Evolutionary conservation across 345 rosid genomes (phyloP), one percentile per base, ranked within the genome.

Genomic region (Kandelia obovata): DNA sequence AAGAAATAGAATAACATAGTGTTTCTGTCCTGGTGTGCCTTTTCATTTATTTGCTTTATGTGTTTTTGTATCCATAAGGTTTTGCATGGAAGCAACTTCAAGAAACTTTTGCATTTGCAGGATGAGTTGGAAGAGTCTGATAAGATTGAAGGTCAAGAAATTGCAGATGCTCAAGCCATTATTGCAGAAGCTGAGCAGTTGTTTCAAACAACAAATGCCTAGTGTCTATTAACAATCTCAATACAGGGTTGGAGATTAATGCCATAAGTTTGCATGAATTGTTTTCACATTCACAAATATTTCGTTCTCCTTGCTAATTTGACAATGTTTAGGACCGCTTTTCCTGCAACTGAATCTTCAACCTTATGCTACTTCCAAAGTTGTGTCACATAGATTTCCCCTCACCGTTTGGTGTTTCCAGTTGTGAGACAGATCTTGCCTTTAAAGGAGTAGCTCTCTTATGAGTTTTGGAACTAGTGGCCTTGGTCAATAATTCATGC

Each of bases 111-210:
- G 25, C 16, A 53, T 64, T 79, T 80, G 69, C 80, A 87, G 96
- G 82, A 78, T 10, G 93, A 84, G 66, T 35, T 90, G 80, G 88
- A 88, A 78, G 89, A 86, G 75, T 78, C 78, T 11, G 80, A 72
- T 56, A 80, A 83, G 73, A 85, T 80, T 71, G 89, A 76, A 61
- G 87, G 89, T 34, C 78, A 74, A 8, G 96, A 92, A 64, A 65
- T 87, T 23, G 87, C 79, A 69, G 96, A 92, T 71, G 93, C 93
- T 53, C 85, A 53, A 67, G 83, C 78, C 81, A 87, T 85, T n/a
- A 79, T 86, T 7, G 69, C 78, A 0, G 89, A 86, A 10, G 79
- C 87, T 30, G 96, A 89, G 67, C 81, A 82, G 71, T 78, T 83
- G 77, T 89, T 85, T 65, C 83, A 73, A 62, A 80, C 87, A 59